A percentile compares a stretch with the other conserved stretches of the same genome.
These are phyloP conservation scores for Ganoderma sp. DNA, from an alignment of 1,284 basidiomycete species.

Conservation along the genomic window DNA sequence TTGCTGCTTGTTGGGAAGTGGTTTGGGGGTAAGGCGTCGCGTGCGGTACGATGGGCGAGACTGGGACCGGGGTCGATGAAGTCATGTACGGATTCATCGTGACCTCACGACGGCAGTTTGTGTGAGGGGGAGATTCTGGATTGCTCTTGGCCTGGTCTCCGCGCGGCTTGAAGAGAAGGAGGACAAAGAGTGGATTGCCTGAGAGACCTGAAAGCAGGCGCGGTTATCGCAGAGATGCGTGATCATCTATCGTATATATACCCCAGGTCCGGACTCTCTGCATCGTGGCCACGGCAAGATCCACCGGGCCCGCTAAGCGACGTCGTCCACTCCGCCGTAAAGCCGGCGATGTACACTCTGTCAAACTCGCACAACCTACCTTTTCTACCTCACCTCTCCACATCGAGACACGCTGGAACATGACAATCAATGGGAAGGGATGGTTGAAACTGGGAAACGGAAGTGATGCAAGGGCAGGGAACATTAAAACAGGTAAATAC, in stretches of 20 bases:
- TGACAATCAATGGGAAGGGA: not conserved
- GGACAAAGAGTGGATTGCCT: conserved; percentile 17
- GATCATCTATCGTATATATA: conserved; percentile 33
- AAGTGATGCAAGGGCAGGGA: conserved; percentile 14
- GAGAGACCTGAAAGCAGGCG: conserved; percentile 18
- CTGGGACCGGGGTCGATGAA: conserved; percentile 25
- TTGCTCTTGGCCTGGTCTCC: not conserved
- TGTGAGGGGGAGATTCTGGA: conserved; percentile 7
- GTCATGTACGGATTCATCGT: conserved; percentile 31
- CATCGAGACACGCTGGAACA: not conserved
- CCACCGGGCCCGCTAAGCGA: conserved; percentile 28
- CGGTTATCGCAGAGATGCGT: conserved; percentile 29
- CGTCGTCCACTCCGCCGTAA: conserved; percentile 15
- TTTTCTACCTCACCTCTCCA: not conserved
- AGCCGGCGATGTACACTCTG: not conserved
- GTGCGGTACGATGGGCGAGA: conserved; percentile 35
- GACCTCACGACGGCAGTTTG: conserved; percentile 9
- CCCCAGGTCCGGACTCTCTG: conserved; percentile 25
- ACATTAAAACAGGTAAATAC: conserved; percentile 27
- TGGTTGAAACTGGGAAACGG: not conserved
- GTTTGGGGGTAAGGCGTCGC: conserved; percentile 27
- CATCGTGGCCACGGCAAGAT: conserved; percentile 38
- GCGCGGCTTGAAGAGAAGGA: not conserved
- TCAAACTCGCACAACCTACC: not conserved
- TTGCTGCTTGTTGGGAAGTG: conserved; percentile 32